Evolutionary conservation across 495 filamentous ascomycete genomes (phyloP).

Genomic region (Pseudoneurospora amorphoporcata): DNA sequence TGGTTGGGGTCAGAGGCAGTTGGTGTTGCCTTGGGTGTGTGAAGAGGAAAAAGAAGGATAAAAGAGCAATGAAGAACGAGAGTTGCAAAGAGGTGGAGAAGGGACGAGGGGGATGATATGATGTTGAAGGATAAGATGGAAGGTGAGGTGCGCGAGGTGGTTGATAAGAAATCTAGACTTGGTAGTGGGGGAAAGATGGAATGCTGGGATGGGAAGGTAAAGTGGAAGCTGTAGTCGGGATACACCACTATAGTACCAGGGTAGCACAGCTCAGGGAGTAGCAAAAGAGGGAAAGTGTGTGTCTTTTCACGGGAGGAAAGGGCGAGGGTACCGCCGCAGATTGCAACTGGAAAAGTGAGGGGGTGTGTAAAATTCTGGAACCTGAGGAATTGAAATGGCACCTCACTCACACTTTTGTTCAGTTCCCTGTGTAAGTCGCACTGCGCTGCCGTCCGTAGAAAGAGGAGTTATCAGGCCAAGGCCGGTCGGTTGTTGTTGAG

Average conservation of each 20-base stretch:
- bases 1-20: background rate
- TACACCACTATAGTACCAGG: background rate
- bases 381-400: constrained; percentile 11
- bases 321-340: background rate
- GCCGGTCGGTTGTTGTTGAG: constrained; percentile 4
- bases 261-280: background rate
- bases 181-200: background rate
- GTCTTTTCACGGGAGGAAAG: background rate
- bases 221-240: background rate
- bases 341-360: background rate
- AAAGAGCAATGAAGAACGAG: background rate
- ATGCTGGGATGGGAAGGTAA: background rate
- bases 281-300: background rate
- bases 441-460: constrained; percentile 22
- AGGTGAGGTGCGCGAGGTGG: background rate
- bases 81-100: background rate
- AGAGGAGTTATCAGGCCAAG: constrained; percentile 20
- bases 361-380: constrained; percentile 1
- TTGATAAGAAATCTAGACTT: background rate
- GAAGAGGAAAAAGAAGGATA: background rate
- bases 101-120: background rate
- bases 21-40: background rate
- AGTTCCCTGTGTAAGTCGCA: constrained; percentile 21
- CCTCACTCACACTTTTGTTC: constrained; percentile 19
- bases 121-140: background rate